Evolutionary conservation across 257 asterid genomes (phyloP).

Genomic region (Henckelia pumila): DNA sequence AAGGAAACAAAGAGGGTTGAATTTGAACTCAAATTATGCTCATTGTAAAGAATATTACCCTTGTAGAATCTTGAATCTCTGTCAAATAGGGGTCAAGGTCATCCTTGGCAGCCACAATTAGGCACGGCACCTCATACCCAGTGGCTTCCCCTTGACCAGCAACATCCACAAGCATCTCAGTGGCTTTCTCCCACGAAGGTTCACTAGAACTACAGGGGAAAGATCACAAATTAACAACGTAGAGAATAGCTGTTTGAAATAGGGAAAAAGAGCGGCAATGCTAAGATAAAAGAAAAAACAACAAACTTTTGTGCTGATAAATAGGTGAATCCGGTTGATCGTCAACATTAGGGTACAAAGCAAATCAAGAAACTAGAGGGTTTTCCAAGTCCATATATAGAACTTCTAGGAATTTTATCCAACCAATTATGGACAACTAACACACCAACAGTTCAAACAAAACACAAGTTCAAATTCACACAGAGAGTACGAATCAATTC

Average conservation of each 20-base stretch:
- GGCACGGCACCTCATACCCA: slow-evolving; percentile 90
- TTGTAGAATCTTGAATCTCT: slow-evolving; percentile 87
- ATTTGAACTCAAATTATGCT: neutral
- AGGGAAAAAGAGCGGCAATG: neutral
- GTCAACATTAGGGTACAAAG: neutral
- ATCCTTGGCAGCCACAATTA: slow-evolving; percentile 92
- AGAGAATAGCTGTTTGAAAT: slow-evolving; percentile 12
- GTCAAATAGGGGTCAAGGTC: slow-evolving; percentile 81
- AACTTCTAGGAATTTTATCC: no score
- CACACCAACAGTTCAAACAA: no score
- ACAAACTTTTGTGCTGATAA: slow-evolving; percentile 6
- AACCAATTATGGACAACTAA: no score
- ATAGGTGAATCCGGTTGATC: neutral
- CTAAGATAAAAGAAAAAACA: neutral
- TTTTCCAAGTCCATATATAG: neutral
- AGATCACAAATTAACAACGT: slow-evolving; percentile 16
- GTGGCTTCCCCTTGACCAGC: slow-evolving; percentile 92
- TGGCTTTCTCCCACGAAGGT: slow-evolving; percentile 77
- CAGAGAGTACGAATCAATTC: neutral
- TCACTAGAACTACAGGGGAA: slow-evolving; percentile 56
- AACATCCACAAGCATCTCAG: slow-evolving; percentile 87
- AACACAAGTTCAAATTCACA: neutral
- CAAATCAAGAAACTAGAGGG: neutral
- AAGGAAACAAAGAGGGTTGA: neutral
- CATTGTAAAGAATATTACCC: slow-evolving; percentile 47